These are phyloP conservation scores for Termitomyces titanicus DNA, from an alignment of 768 basidiomycete species.

Conservation along the genomic window DNA sequence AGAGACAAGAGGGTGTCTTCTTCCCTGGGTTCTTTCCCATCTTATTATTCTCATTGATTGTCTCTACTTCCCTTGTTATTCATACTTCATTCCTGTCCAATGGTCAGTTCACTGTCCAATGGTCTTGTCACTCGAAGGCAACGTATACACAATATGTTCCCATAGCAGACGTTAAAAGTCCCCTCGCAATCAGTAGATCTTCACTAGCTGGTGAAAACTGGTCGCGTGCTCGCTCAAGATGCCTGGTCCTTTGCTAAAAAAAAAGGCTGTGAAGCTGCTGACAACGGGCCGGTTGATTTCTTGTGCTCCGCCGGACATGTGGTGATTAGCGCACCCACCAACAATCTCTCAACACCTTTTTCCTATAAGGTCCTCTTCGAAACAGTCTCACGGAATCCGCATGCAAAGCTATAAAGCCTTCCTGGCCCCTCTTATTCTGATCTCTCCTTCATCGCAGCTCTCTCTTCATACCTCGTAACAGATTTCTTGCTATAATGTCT, in stretches of 20 bases:
- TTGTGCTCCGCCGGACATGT: not conserved
- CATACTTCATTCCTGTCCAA: not conserved
- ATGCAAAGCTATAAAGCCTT: not conserved
- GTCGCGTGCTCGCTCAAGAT: not conserved
- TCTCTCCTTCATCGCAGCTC: not conserved
- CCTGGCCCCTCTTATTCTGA: not conserved
- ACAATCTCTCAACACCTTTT: not conserved
- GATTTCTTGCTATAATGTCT: not conserved
- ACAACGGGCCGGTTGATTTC: not conserved
- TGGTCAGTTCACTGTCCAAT: not conserved
- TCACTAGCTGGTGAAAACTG: no score
- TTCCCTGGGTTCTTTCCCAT: not conserved
- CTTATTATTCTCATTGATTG: not conserved
- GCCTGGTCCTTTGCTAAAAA: not conserved
- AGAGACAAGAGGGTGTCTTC: not conserved
- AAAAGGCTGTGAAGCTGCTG: not conserved
- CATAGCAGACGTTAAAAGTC: not conserved
- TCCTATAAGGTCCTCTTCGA: not conserved
- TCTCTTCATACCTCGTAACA: not conserved
- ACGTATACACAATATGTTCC: not conserved
- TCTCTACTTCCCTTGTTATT: not conserved
- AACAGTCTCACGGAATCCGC: no score
- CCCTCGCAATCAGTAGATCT: not conserved
- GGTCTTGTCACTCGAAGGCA: not conserved
- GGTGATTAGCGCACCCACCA: not conserved